Evolutionary conservation across 345 rosid genomes (phyloP), one percentile per base, ranked within the genome.

Genomic region (Schrenkiella parvula): DNA sequence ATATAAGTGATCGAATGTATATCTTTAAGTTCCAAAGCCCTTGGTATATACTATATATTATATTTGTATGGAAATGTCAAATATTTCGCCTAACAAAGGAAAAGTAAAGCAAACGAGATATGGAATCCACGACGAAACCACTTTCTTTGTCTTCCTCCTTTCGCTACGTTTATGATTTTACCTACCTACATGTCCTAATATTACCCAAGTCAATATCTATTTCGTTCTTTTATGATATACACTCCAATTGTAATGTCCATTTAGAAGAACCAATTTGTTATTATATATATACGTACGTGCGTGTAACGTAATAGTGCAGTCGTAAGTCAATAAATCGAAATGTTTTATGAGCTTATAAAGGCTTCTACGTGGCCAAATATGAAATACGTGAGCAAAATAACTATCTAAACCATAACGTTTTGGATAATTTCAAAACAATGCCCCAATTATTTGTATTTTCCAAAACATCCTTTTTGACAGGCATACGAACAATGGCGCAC

Each of bases 341-440:
- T 63, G 47, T 43, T 64, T 57, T 73, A 18, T 73, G 72, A 66
- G 78, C 31, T 37, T 56, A 19, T 10, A 47, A 66, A 57, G 13
- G 72, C 78, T 19, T 74, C 43, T 47, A 74, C 78, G 78, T 74
- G 78, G 78, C 72, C 18, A 19, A 57, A 46, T 65, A 18, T 73
- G 60, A 73, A 56, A 46, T 64, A 57, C 66, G 59, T 65, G 10
- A 65, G 43, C 39, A 5, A 31, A 51, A 58, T 28, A 37, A 58
- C 44, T 37, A 58, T 37, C 44, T 29, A 9, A 41, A 32, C n/a
- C 12, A 15, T 48, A 55, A 26, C 2, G 34, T 46, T 46, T 26
- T 25, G 52, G 59, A 65, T 56, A 46, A 54, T 58, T 64, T 65
- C 71, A 35, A 43, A 34, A 23, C 5, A 46, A 26, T 56, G 25